Base-by-base conservation (phyloP, 805 yeast species). In the Trichomonascus vanleenenianus region DNA sequence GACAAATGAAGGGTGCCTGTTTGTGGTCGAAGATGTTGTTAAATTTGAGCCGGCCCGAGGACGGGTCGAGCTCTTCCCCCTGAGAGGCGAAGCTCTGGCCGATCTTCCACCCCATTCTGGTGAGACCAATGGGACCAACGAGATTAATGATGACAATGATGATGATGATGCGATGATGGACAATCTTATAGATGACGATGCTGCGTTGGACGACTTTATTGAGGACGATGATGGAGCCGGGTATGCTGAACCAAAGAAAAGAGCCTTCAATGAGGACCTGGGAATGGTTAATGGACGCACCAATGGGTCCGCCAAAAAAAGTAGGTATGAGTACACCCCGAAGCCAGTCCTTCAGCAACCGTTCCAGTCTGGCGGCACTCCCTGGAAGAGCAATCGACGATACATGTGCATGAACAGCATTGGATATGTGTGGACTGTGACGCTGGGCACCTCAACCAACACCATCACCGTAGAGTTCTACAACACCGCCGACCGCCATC, bases 381-480 rank as follows among this genome's bases (percentile, higher is more conserved):
- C 96, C 0, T 88, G 89, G 83, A 63, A 64, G 30, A 65, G 67
- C 43, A 76, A 78, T 43, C 75, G 91, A 62, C 71, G 96, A 44
- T 89, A 87, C 56, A 64, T 91, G 35, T 78, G 87, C 16, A 85
- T 89, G 73, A 85, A 85, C 55, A 70, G 82, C 8, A 67, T 79
- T 25, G 98, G 97, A 0, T 85, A 85, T 59, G 83, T 81, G 0
- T 84, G 94, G 78, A 71, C 87, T 0, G 93, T 85, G 10, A 73
- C 75, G 43, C 78, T 73, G 50, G 79, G 74, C 18, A 70, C 68
- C 22, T 67, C 66, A 2, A 75, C 78, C 53, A 76, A 79, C 48
- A 79, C 89, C 34, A 71, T 91, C n/a, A 89, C 96, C 0, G 86
- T 89, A 1, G 77, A 86, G 11, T 91, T 93, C 58, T 87, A 86